Evolutionary conservation across 139 green algal species (phyloP), one percentile per base, ranked within the genome.

Genomic region (Micromonas pusilla): DNA sequence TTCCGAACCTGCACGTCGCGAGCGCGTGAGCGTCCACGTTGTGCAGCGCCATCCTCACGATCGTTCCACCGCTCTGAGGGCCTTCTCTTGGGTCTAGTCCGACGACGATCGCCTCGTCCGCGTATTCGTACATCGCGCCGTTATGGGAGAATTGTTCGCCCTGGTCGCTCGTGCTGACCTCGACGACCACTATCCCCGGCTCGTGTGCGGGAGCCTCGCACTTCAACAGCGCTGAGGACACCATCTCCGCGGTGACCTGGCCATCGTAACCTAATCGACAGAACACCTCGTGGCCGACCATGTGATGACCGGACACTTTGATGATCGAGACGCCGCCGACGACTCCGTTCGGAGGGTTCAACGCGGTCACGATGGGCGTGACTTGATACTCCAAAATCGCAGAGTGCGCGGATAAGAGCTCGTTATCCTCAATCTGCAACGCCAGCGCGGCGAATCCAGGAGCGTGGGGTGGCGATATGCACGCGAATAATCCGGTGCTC

Each of bases 1-100:
- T 72, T 26, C 70, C 70, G 34, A 76, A 76, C 34, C 63, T 76
- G 70, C 70, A 76, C 5, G 70, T 57, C 45, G 19, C 9, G 63
- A 70, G 19, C 26, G 26, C 19, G 63, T 21, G 9, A 37, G 19
- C 28, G 13, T 70, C 26, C 5, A 70, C 13, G 19, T 37, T 37
- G 63, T 16, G 5, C 63, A 37, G 9, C 9, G 26, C 63, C 19
- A 70, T 6, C 63, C 63, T 70, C 63, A 70, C 63, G 13, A 70
- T 16, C 5, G 63, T 70, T 16, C 63, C 63, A 16, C 63, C 63
- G 26, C 63, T 33, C 19, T 70, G 63, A 32, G 63, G 19, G 5
- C 63, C 63, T 33, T 70, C 63, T 6, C 28, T 6, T 16, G 63
- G 63, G 26, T 32, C 26, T 20, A 70, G 5, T 33, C 9, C 63